Conservation (phyloP, 495 filamentous ascomycete genomes). For the Sordaria brevicollis region DNA sequence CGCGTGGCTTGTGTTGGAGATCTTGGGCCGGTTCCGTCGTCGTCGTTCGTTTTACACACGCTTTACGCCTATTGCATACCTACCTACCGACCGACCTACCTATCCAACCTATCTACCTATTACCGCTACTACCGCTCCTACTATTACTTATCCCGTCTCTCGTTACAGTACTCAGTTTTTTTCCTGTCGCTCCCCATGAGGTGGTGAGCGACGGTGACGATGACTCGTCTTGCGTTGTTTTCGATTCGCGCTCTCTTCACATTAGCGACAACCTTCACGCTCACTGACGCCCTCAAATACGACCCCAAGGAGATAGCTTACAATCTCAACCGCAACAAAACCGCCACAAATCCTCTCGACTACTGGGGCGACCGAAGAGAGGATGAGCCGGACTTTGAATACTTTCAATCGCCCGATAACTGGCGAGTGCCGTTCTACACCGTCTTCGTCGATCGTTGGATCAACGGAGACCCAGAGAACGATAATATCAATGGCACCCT, state of each 20-base stretch:
- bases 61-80: background rate
- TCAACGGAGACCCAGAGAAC: constrained; percentile 63
- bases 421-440: constrained; percentile 70
- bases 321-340: constrained; percentile 54
- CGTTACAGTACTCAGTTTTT: constrained; percentile 8
- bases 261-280: constrained; percentile 13
- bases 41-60: constrained; percentile 6
- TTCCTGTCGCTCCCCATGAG: constrained; percentile 23
- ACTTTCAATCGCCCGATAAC: constrained; percentile 48
- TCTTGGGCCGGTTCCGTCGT: constrained; percentile 10
- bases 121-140: background rate
- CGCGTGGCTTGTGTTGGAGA: constrained; percentile 12
- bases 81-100: too few relatives aligned
- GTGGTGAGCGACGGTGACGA: constrained; percentile 21
- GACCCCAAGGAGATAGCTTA: constrained; percentile 42
- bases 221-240: constrained; percentile 23
- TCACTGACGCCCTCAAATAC: constrained; percentile 41
- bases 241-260: constrained; percentile 15
- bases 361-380: constrained; percentile 49
- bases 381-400: constrained; percentile 33
- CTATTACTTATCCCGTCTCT: constrained; percentile 10
- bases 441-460: constrained; percentile 58
- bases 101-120: too few relatives aligned
- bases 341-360: constrained; percentile 47
- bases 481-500: constrained; percentile 59